phyloP scores from a whole-genome alignment of 768 basidiomycete species.

The Tulasnella sp. region DNA sequence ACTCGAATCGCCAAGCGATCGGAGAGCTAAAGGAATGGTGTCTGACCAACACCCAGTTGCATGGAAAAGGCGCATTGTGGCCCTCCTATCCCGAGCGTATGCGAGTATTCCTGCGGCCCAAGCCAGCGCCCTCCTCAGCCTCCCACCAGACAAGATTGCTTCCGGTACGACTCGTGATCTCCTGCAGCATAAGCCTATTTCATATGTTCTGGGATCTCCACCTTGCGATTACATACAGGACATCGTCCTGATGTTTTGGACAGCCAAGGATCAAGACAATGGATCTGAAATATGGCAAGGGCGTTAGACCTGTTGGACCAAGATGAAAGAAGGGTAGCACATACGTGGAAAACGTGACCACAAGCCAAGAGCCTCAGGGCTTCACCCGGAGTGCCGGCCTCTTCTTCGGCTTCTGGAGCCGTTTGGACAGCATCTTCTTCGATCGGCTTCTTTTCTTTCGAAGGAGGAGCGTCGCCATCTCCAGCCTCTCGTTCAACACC shows the following conservation, averaged over 20 bases:
- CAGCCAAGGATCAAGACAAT: slow-evolving; percentile 86
- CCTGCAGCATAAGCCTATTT: not conserved
- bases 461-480: slow-evolving; percentile 31
- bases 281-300: slow-evolving; percentile 47
- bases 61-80: slow-evolving; percentile 52
- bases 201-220: slow-evolving; percentile 34
- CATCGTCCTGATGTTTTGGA: slow-evolving; percentile 78
- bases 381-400: slow-evolving; percentile 41
- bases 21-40: not conserved
- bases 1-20: too few species aligned
- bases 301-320: slow-evolving; percentile 17
- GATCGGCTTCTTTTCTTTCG: slow-evolving; percentile 20
- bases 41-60: slow-evolving; percentile 35
- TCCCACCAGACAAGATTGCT: slow-evolving; percentile 32
- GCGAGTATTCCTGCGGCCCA: slow-evolving; percentile 49
- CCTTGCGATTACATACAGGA: slow-evolving; percentile 74
- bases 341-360: slow-evolving; percentile 85
- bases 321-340: slow-evolving; percentile 29
- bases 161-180: slow-evolving; percentile 25
- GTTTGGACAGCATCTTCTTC: slow-evolving; percentile 26
- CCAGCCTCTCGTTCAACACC: slow-evolving; percentile 28
- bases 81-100: slow-evolving; percentile 56
- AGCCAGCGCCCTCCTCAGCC: slow-evolving; percentile 51
- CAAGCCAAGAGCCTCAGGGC: slow-evolving; percentile 69
- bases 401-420: slow-evolving; percentile 13